phyloP scores from a whole-genome alignment of 148 eudicot species.

The Salicornia ramosissima region DNA sequence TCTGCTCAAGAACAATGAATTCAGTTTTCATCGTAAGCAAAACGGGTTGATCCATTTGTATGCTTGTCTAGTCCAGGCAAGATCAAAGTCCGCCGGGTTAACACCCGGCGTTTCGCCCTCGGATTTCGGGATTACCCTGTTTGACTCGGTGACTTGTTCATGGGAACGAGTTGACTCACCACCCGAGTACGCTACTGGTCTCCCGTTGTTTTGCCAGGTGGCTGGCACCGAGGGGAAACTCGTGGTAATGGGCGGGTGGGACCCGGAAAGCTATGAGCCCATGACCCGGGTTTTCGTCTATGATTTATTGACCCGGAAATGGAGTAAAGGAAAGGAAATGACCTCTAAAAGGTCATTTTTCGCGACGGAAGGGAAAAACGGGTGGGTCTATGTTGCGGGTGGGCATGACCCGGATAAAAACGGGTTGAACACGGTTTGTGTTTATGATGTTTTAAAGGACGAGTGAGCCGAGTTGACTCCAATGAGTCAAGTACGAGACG shows the following conservation, averaged over 20 bases:
- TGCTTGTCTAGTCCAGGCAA: conserved; percentile 56
- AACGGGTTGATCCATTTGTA: conserved; percentile 38
- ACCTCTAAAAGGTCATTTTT: conserved; percentile 52
- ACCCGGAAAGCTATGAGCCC: conserved; percentile 55
- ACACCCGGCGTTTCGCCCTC: conserved; percentile 33
- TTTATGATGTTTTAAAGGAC: conserved; percentile 33
- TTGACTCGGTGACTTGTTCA: conserved; percentile 30
- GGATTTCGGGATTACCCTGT: conserved; percentile 45
- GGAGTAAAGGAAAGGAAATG: conserved; percentile 55
- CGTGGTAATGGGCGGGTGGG: conserved; percentile 68
- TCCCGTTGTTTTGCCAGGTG: conserved; percentile 67
- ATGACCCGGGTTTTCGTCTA: conserved; percentile 47
- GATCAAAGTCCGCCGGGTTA: conserved; percentile 7
- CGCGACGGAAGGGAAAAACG: conserved; percentile 38
- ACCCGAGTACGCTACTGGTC: conserved; percentile 48
- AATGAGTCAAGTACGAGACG: conserved; percentile 71
- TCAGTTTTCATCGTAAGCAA: conserved; percentile 41
- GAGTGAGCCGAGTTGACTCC: conserved; percentile 57
- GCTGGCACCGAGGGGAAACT: conserved; percentile 61
- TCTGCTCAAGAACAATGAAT: conserved; percentile 39
- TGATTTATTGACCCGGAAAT: conserved; percentile 49
- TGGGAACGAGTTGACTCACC: conserved; percentile 61
- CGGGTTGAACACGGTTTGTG: conserved; percentile 50
- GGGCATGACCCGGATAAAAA: conserved; percentile 76
- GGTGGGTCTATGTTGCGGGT: conserved; percentile 50